Conservation (phyloP, 768 basidiomycete species). For the Austroboletus eburneus region DNA sequence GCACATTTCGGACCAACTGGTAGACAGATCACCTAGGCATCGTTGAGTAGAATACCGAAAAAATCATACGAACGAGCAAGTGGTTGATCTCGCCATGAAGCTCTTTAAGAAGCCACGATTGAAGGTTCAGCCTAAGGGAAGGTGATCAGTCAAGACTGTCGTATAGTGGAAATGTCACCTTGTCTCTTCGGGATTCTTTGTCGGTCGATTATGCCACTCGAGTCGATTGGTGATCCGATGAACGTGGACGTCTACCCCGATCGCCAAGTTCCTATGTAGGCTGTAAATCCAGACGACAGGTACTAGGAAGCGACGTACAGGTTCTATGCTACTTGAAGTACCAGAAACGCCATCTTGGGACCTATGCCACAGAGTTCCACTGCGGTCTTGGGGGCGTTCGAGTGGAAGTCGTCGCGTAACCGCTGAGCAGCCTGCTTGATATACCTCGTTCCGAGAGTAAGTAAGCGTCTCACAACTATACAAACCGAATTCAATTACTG, state of each 20-base stretch:
- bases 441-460: conserved; percentile 46
- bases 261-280: conserved; percentile 66
- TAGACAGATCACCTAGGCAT: conserved; percentile 55
- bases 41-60: not conserved
- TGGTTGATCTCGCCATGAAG: conserved; percentile 75
- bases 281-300: not conserved
- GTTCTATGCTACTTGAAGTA: conserved; percentile 82
- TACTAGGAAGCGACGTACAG: conserved; percentile 42
- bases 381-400: conserved; percentile 85
- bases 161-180: conserved; percentile 40
- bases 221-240: conserved; percentile 92
- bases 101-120: conserved; percentile 80
- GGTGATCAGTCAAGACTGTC: not conserved
- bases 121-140: conserved; percentile 56
- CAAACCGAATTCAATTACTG: conserved; percentile 44
- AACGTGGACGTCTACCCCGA: conserved; percentile 95
- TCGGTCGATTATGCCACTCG: conserved; percentile 85
- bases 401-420: conserved; percentile 67
- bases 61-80: conserved; percentile 41
- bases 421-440: conserved; percentile 68
- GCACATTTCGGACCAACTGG: conserved; percentile 65
- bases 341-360: conserved; percentile 93
- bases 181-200: conserved; percentile 86
- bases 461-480: not conserved
- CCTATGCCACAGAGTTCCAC: conserved; percentile 93